Evolutionary conservation across 2,329 filamentous ascomycete genomes (phyloP), one percentile per base, ranked within the genome.

Genomic region (Orbilia brochopaga): DNA sequence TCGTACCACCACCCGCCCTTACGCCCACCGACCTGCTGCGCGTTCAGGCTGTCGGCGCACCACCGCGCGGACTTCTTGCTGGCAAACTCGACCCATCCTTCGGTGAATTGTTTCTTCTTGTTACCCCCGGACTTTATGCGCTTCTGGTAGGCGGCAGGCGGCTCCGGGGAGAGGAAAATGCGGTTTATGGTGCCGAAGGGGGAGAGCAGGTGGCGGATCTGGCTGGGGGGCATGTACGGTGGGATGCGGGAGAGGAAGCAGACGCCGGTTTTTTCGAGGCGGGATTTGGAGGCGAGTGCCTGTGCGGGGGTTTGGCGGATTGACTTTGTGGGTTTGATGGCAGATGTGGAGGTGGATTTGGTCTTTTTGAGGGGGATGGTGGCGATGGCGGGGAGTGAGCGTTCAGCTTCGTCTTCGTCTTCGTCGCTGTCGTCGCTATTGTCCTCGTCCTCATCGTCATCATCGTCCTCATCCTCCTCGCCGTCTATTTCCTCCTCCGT

Each of bases 11-110:
- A 91, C 54, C 85, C 86, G 11, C 90, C 85, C 81, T 95, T 95
- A 81, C 92, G 92, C 24, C 91, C 91, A 56, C 90, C 90, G 51
- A 57, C 52, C 53, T 57, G 54, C 74, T 85, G 85, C 46, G 89
- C 88, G 78, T 95, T 95, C 55, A 95, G 82, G 24, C 89, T 83
- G 75, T 91, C 88, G 55, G 87, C 90, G 0, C 86, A 88, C n/a
- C 85, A 82, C 79, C 92, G 91, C 37, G 91, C 91, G 73, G 92
- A 87, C 74, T 84, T 84, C 79, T 94, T 94, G 73, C 84, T 83
- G 37, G 86, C 79, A 76, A 93, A 95, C 79, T 95, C 91, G 27
- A 94, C 86, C 91, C 91, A 95, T 51, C 91, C 91, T 79, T 95
- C 91, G 2, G 86, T 88, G 80, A 87, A 94, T n/a, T 85, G 85